phyloP scores from a whole-genome alignment of 768 basidiomycete genomes.

The Dictyophora rubrovolvata region DNA sequence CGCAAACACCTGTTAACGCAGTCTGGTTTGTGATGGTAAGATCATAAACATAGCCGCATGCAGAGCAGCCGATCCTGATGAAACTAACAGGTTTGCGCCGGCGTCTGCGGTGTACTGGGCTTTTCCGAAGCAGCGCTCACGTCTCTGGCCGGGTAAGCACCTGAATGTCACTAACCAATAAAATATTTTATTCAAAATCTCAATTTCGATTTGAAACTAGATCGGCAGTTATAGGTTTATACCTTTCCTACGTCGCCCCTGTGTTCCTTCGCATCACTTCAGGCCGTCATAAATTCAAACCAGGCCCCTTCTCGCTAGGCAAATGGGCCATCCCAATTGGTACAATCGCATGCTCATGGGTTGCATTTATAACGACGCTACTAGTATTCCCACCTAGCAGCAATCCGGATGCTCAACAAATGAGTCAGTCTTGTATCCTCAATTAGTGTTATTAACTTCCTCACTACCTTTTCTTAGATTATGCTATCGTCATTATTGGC shows the following conservation, averaged over 20 bases:
- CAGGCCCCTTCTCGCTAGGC: conserved; percentile 54
- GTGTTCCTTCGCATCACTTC: conserved; percentile 66
- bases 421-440: conserved; percentile 39
- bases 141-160: conserved; percentile 54
- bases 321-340: conserved; percentile 52
- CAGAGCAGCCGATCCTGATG: not conserved
- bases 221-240: conserved; percentile 61
- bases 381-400: conserved; percentile 46
- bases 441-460: not conserved
- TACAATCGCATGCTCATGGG: conserved; percentile 54
- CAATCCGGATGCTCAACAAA: conserved; percentile 29
- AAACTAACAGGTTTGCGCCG: conserved; percentile 23
- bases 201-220: conserved; percentile 22
- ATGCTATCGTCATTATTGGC: conserved; percentile 56
- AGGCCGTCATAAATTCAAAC: conserved; percentile 45
- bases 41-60: not conserved
- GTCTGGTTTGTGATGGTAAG: conserved; percentile 60
- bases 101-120: conserved; percentile 51
- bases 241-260: conserved; percentile 55
- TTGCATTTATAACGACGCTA: conserved; percentile 47
- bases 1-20: conserved; percentile 64
- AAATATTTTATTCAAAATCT: not conserved
- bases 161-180: not conserved
- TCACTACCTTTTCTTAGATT: conserved; percentile 33
- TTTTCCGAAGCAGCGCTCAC: conserved; percentile 54